These are phyloP conservation scores for Peniophora sp. DNA, from an alignment of 1,284 basidiomycete species.

Conservation along the genomic window DNA sequence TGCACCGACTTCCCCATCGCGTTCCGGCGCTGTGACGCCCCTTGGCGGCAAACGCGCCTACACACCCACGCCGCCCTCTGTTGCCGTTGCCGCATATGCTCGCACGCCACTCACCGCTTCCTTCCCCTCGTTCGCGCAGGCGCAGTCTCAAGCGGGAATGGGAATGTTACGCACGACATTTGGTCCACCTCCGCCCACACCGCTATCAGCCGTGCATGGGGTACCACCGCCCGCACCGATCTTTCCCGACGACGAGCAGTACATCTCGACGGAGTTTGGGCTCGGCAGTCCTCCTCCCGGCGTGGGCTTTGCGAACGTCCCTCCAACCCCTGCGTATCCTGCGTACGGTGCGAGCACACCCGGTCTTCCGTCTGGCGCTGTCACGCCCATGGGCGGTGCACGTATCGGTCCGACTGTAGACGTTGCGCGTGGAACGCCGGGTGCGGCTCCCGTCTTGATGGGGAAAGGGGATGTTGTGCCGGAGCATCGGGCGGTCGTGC, in stretches of 20 bases:
- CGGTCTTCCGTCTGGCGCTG: neutral
- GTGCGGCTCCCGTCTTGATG: conserved; percentile 39
- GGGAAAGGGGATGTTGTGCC: conserved; percentile 39
- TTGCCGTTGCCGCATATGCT: conserved; percentile 30
- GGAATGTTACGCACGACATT: conserved; percentile 21
- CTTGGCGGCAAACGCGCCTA: conserved; percentile 11
- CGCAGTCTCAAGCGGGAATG: neutral
- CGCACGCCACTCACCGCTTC: conserved; percentile 40
- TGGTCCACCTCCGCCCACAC: conserved; percentile 19
- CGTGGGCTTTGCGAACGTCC: conserved; percentile 25
- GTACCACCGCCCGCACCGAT: no score
- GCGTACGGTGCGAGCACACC: conserved; percentile 37
- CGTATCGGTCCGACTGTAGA: conserved; percentile 55
- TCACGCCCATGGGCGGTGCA: conserved; percentile 20
- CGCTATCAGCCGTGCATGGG: conserved; percentile 2
- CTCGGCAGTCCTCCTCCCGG: neutral
- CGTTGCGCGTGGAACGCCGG: conserved; percentile 37
- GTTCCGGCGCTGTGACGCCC: conserved; percentile 1
- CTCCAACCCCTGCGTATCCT: conserved; percentile 58
- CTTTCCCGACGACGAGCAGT: conserved; percentile 6
- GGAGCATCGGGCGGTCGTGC: conserved; percentile 51
- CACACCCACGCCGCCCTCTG: conserved; percentile 26
- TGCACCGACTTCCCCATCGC: conserved; percentile 14
- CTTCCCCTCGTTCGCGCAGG: neutral
- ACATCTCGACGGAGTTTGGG: conserved; percentile 5